phyloP scores from a whole-genome alignment of 345 rosid genomes.

The Noccaea bulbosa region DNA sequence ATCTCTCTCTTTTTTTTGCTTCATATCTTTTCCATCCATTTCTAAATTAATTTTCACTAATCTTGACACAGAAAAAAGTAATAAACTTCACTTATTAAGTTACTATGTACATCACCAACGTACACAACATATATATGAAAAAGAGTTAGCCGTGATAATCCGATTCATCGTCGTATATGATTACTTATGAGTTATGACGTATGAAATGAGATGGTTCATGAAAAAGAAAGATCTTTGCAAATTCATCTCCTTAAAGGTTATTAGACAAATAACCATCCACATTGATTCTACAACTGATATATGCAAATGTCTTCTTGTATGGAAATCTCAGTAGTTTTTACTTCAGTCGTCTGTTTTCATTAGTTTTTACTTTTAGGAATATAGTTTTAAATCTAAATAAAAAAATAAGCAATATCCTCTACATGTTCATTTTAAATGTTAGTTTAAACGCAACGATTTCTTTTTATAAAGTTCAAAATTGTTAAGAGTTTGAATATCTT shows the following conservation, averaged over 20 bases:
- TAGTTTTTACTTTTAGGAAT: too few species aligned
- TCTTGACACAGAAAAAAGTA: neutral
- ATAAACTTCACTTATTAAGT: neutral
- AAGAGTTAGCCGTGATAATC: neutral
- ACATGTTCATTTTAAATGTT: neutral
- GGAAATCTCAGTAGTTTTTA: too few species aligned
- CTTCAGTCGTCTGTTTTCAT: too few species aligned
- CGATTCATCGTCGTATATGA: neutral
- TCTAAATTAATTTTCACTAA: constrained; percentile 6
- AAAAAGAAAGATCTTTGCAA: neutral
- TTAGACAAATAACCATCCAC: constrained; percentile 4
- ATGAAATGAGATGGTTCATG: constrained; percentile 11
- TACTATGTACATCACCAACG: constrained; percentile 9
- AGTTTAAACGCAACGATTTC: neutral
- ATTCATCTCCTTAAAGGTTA: constrained; percentile 1
- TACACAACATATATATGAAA: neutral
- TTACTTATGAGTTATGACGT: neutral
- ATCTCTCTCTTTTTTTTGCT: neutral
- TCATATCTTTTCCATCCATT: constrained; percentile 9
- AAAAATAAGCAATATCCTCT: neutral
- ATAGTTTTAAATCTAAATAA: neutral
- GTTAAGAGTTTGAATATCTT: constrained; percentile 28
- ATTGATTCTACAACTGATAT: neutral
- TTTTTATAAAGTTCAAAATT: constrained; percentile 1
- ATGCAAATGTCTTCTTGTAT: neutral